These are phyloP conservation scores for Podaxis sp. DNA, from an alignment of 768 basidiomycete species.

Conservation along the genomic window DNA sequence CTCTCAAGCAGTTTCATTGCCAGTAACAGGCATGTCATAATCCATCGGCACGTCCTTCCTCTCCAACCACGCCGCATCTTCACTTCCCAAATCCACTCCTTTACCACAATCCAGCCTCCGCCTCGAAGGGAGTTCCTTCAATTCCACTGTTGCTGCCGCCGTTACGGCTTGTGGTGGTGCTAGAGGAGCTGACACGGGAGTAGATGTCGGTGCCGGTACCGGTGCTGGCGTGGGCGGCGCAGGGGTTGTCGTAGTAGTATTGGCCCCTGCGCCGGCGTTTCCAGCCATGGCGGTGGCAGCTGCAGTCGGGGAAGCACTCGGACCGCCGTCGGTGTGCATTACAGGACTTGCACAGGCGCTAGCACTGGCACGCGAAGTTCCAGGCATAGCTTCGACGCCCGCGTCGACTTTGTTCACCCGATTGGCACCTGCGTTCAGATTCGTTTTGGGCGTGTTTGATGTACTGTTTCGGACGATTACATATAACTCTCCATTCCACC, in stretches of 20 bases:
- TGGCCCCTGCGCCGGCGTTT: not conserved
- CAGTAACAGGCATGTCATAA: conserved; percentile 54
- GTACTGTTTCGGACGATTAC: conserved; percentile 48
- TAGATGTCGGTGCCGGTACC: not conserved
- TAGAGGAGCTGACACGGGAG: not conserved
- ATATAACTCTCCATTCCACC: conserved; percentile 75
- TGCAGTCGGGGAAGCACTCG: not conserved
- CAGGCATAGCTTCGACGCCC: not conserved
- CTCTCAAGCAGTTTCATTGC: not conserved
- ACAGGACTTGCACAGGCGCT: not conserved
- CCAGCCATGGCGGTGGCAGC: not conserved
- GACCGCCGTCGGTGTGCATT: not conserved
- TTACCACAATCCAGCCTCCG: conserved; percentile 61
- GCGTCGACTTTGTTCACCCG: not conserved
- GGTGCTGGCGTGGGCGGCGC: not conserved
- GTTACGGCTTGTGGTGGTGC: not conserved
- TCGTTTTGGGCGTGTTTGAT: conserved; percentile 2
- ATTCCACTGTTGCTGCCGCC: conserved; percentile 28
- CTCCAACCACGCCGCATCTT: conserved; percentile 65
- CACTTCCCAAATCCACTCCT: conserved; percentile 61
- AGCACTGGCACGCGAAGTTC: not conserved
- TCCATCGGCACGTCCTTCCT: conserved; percentile 76
- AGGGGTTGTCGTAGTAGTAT: not conserved
- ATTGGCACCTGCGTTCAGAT: not conserved
- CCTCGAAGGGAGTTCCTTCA: conserved; percentile 61